Evolutionary conservation across 495 filamentous ascomycete genomes (phyloP), one percentile per base, ranked within the genome.

Genomic region (Lasiosphaeris hirsuta): DNA sequence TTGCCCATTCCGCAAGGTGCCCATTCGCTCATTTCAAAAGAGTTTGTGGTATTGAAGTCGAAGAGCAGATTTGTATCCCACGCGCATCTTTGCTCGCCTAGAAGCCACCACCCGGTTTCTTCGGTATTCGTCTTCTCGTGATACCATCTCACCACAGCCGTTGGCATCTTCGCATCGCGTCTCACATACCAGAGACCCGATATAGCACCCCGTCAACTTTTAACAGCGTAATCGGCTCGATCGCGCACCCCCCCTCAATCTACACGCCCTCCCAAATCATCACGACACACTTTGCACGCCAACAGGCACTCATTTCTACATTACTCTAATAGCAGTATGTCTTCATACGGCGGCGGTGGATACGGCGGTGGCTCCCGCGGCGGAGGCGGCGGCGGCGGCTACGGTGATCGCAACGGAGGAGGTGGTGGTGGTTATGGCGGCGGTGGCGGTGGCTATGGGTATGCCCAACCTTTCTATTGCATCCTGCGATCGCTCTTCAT

Each of bases 361-460:
- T 90, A 89, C 83, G 84, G 23, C 23, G 23, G 87, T 63, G 87
- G 78, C 69, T 74, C 73, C 67, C 72, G 76, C 68, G 73, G 77
- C 54, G 74, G 75, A 57, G 78, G 79, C 35, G 78, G 79, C 34
- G 69, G 72, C 48, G 73, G 78, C 48, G 77, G 78, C 49, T 70
- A 69, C 63, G 63, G 65, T 49, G 66, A 69, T 49, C 58, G 65
- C 56, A 65, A 66, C 51, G 62, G 68, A 52, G 65, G 67, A 38
- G 47, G 61, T 37, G 60, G 54, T n/a, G 62, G 63, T 33, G 55
- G 58, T 47, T 71, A 69, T 23, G 58, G 51, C 23, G 60, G 60
- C 9, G 57, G 62, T 10, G 61, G 63, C 37, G 60, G 63, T 35
- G 52, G 74, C 61, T 69, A 79, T 59, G 72, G 23, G 23, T 30